Conservation (phyloP, 768 basidiomycete genomes). For the Steccherinum ochraceum region DNA sequence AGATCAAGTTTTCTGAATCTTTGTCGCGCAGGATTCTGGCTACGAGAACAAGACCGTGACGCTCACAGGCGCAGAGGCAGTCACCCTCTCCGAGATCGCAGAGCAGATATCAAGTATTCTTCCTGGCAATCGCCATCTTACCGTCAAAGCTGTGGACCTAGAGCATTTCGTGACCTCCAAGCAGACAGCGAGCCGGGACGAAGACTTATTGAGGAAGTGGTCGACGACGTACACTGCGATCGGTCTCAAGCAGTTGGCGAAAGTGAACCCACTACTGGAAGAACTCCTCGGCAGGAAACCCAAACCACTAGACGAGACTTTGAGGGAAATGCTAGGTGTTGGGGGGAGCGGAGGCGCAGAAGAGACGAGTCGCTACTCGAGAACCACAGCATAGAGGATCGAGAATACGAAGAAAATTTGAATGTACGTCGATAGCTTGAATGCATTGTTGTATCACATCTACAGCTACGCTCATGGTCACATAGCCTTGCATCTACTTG, state of each 20-base stretch:
- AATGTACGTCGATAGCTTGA: no score
- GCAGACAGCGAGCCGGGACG: slow-evolving; percentile 14
- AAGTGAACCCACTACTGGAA: slow-evolving; percentile 22
- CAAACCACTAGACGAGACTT: slow-evolving; percentile 19
- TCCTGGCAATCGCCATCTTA: slow-evolving; percentile 14
- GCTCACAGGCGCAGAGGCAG: slow-evolving; percentile 19
- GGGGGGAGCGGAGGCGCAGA: no score
- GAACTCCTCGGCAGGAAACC: slow-evolving; percentile 23
- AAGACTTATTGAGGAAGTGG: slow-evolving; percentile 22
- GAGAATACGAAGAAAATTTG: no score
- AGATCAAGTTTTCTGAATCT: no score
- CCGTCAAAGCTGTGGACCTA: slow-evolving; percentile 16
- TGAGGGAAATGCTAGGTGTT: no score
- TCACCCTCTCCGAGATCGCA: slow-evolving; percentile 23
- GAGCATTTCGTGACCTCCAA: slow-evolving; percentile 24
- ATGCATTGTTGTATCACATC: no score
- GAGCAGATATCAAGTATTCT: slow-evolving; percentile 14
- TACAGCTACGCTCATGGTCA: no score
- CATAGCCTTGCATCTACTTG: no score
- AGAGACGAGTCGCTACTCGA: no score
- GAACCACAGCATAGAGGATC: no score
- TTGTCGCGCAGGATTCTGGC: neutral
- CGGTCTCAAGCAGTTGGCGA: slow-evolving; percentile 22
- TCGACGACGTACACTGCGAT: slow-evolving; percentile 25
- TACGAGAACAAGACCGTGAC: slow-evolving; percentile 23